phyloP scores from a whole-genome alignment of 2,329 filamentous ascomycete species.

The Cladobotryum protrusum region DNA sequence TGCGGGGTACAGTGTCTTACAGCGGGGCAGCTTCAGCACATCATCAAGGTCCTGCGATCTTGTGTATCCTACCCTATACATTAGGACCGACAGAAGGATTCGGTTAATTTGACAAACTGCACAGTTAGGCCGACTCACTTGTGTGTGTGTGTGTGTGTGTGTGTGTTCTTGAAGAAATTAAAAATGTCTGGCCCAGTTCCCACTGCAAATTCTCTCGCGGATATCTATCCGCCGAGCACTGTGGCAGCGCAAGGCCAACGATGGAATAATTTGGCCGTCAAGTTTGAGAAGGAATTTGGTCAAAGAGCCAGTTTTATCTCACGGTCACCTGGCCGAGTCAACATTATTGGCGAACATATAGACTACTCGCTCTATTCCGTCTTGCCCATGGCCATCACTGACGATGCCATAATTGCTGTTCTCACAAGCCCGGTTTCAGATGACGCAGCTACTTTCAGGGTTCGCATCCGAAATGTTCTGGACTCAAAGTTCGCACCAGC shows the following conservation, averaged over 20 bases:
- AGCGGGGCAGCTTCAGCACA: no score
- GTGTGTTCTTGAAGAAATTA: no score
- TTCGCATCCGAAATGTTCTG: slow-evolving; percentile 77
- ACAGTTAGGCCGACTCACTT: no score
- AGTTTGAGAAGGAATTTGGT: slow-evolving; percentile 66
- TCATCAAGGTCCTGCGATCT: no score
- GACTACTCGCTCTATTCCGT: slow-evolving; percentile 97
- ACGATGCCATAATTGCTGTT: slow-evolving; percentile 85
- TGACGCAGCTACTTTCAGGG: slow-evolving; percentile 49
- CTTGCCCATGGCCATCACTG: slow-evolving; percentile 88
- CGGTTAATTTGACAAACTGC: no score
- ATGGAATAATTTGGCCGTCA: slow-evolving; percentile 67
- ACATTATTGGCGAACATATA: slow-evolving; percentile 98
- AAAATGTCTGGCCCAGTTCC: slow-evolving; percentile 59
- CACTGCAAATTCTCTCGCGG: slow-evolving; percentile 64
- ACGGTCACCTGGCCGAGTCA: slow-evolving; percentile 88
- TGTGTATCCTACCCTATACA: no score
- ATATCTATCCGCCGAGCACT: slow-evolving; percentile 77
- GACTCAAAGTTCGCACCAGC: slow-evolving; percentile 66
- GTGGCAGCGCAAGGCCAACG: slow-evolving; percentile 60
- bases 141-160: no score
- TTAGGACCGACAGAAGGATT: no score
- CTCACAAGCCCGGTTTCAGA: slow-evolving; percentile 45
- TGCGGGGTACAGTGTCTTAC: no score
- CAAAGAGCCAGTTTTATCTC: slow-evolving; percentile 72